Evolutionary conservation across 768 basidiomycete species (phyloP), one percentile per base, ranked within the genome.

Genomic region (Agaricus blazei): DNA sequence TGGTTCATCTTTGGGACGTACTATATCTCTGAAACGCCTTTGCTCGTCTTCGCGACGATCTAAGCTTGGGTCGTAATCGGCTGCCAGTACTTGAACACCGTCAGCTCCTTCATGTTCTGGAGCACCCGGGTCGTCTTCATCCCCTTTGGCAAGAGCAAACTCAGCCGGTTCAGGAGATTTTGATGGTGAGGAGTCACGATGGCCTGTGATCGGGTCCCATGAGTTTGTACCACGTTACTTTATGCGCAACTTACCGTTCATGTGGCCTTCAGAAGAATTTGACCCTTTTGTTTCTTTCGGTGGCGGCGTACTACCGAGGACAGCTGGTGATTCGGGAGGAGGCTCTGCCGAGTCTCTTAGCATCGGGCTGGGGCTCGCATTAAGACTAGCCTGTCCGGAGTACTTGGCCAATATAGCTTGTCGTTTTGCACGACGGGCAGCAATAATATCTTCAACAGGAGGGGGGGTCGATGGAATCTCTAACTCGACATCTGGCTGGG

Each of bases 21-120:
- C 73, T 1, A 24, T 43, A 42, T 51, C 49, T 24, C 56, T 56
- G 31, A 57, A 24, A 19, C 87, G 81, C 59, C 83, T 83, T 56
- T 84, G 84, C 58, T 93, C 90, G 59, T 95, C 92, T 65, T 91
- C 90, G 24, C 87, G 79, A 24, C 88, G 80, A 72, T 98, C 96
- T 61, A 87, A 59, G 61, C 74, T 77, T 2, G 78, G 77, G 58
- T 98, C 90, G 69, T 97, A 97, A 70, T 98, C 95, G 44, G 93
- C 95, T 23, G 95, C 95, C 29, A 85, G 89, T 43, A 97, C 76
- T 64, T 93, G 89, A 61, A 88, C 72, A 37, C 70, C 74, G 48
- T 79, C 75, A 15, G 28, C 46, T 59, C 76, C 74, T 23, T 26
- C 34, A 7, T 24, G 40, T 31, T 68, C 69, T 59, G 73, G 75